phyloP scores from a whole-genome alignment of 208 protist genomes.

The Acanthamoeba castellanii region DNA sequence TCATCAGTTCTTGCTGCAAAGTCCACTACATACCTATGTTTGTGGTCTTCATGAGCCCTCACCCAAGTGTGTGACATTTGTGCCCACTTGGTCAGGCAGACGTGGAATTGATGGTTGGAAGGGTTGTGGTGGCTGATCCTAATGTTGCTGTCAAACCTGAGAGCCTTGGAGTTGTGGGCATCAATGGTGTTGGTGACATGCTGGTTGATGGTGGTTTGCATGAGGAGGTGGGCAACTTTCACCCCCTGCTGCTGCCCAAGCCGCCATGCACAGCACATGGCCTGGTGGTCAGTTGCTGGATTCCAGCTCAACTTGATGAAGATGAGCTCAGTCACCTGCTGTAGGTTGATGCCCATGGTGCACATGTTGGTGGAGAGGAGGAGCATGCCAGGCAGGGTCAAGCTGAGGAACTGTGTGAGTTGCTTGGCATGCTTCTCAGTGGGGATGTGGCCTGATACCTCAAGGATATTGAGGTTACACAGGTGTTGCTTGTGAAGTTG shows the following conservation, averaged over 20 bases:
- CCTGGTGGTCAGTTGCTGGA: background rate
- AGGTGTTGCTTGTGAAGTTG: background rate
- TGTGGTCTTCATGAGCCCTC: background rate
- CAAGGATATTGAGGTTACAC: background rate
- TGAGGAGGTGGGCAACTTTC: no score
- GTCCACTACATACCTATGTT: background rate
- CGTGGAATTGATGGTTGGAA: background rate
- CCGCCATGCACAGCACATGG: background rate
- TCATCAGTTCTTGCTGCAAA: background rate
- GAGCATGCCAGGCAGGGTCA: background rate
- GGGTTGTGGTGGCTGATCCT: background rate
- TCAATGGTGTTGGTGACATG: background rate
- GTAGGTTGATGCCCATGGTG: background rate
- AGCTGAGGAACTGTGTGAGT: background rate
- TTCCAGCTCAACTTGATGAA: background rate
- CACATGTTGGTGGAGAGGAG: background rate
- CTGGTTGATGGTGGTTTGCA: background rate
- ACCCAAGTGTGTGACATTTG: background rate
- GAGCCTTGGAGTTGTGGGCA: background rate
- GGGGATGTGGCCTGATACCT: background rate
- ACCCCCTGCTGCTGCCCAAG: no score
- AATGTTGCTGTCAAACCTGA: background rate
- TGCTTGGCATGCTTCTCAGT: background rate
- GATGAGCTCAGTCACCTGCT: background rate
- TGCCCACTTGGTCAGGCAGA: background rate